Base-by-base conservation (phyloP, 139 green algal genomes). In the Chlorella sp. region DNA sequence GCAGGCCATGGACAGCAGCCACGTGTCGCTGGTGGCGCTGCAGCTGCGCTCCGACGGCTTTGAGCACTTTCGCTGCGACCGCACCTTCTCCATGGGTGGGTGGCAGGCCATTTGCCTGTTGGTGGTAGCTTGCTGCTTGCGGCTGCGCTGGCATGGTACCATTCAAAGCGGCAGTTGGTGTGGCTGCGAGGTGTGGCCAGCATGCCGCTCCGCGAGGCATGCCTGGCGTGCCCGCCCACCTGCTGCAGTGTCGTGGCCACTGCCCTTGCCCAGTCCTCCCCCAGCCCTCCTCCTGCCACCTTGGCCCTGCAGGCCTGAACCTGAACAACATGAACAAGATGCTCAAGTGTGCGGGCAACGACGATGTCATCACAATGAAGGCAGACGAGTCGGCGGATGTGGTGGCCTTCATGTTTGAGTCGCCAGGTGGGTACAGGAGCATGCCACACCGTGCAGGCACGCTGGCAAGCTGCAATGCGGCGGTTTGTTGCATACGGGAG, bases 341-440 rank as follows among this genome's bases (percentile, higher is more conserved):
- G 91, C 92, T 99, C 34, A 98, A 98, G 91, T 99, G 97, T 82
- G 95, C 95, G 16, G 94, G 92, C 80, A 98, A 97, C 65, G 95
- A 99, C 70, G 97, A 99, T 89, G 93, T 96, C 34, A 93, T 99
- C 47, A 99, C 95, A 13, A 94, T 99, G 55, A 98, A 98, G 74
- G 96, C 95, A 18, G 94, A 98, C 62, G 97, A 99, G 84, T 87
- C 92, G 18, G 90, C 89, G 9, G 96, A 99, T 90, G 93, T 87
- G 2, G 93, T 99, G 26, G 96, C 92, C 5, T 96, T 99, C 86
- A 96, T 98, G 93, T 99, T 99, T 78, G 97, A 99, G 87, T 75
- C 25, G 32, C 63, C 39, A 15, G 55, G 78, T 83, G 78, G 30
- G 63, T 57, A 17, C 12, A 21, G 9, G 51, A 2, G 9, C 51